Percentiles rank a stretch among this genome's conserved stretches.
phyloP scores from a whole-genome alignment of 2,329 filamentous ascomycete species.

The Diaporthe aspalathi region DNA sequence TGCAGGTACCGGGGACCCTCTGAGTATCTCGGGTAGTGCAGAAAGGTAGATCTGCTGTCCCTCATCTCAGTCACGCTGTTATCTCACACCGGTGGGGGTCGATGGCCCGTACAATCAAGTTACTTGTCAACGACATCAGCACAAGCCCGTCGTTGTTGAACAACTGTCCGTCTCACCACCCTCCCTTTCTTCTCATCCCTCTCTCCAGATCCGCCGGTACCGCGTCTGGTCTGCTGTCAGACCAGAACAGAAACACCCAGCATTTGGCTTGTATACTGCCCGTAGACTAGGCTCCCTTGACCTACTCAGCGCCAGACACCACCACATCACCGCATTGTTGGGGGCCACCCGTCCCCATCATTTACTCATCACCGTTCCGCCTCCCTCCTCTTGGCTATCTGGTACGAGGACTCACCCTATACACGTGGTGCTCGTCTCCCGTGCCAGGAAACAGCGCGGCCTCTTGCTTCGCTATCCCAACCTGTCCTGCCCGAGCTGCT shows the following conservation, averaged over 20 bases:
- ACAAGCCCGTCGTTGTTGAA: not conserved
- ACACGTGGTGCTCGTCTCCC: constrained; percentile 13
- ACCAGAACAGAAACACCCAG: constrained; percentile 7
- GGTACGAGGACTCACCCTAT: not conserved
- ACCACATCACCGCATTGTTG: constrained; percentile 28
- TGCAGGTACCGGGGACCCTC: constrained; percentile 14
- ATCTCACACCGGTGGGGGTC: constrained; percentile 24
- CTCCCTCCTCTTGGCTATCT: not conserved
- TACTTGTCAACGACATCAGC: constrained; percentile 35
- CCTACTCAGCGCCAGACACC: constrained; percentile 14
- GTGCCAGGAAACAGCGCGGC: not conserved
- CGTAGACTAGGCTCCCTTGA: constrained; percentile 23
- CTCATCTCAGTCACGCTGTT: constrained; percentile 20
- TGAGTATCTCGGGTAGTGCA: not conserved
- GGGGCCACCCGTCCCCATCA: constrained; percentile 11
- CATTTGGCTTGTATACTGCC: constrained; percentile 15
- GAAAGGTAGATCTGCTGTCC: constrained; percentile 20
- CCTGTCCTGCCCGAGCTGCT: no score
- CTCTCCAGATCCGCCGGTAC: not conserved
- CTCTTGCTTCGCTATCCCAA: not conserved
- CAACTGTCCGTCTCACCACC: constrained; percentile 11
- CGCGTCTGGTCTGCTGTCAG: not conserved
- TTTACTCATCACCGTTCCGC: constrained; percentile 14
- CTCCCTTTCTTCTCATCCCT: not conserved
- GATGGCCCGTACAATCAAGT: not conserved